A percentile compares a stretch with the other conserved stretches of the same genome.
Conservation (phyloP, 2,329 filamentous ascomycete genomes). For the Aureobasidium sp. region DNA sequence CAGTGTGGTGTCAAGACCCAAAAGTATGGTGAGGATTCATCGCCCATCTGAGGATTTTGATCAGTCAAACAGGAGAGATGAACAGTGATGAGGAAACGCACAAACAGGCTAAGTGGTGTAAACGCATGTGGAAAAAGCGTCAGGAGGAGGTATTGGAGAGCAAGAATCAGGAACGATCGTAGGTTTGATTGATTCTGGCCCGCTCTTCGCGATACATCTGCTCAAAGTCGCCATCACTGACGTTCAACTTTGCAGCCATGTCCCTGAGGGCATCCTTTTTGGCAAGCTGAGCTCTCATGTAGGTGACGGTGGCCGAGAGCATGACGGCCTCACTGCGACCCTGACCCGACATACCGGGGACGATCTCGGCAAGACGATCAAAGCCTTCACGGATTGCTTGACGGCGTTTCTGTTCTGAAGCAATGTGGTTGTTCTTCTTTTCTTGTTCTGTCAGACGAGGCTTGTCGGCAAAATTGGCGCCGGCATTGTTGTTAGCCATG, state of each 20-base stretch:
- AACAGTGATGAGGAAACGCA: not conserved
- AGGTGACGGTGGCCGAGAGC: conserved; percentile 50
- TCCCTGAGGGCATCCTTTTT: conserved; percentile 31
- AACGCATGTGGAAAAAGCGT: not conserved
- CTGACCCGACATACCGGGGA: conserved; percentile 75
- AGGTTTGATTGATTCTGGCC: conserved; percentile 11
- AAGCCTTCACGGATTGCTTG: conserved; percentile 77
- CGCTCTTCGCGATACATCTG: conserved; percentile 19
- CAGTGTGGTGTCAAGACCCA: not conserved
- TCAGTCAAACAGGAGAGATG: not conserved
- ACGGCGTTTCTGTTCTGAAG: conserved; percentile 59
- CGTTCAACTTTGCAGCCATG: conserved; percentile 26
- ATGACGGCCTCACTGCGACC: conserved; percentile 80
- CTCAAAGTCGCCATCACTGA: conserved; percentile 22
- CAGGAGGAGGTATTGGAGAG: not conserved
- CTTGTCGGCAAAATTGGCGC: conserved; percentile 40
- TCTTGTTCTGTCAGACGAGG: conserved; percentile 61
- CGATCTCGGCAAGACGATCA: conserved; percentile 70
- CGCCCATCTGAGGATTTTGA: not conserved
- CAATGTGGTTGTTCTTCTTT: conserved; percentile 69
- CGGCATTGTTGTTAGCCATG: conserved; percentile 8
- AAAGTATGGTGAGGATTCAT: not conserved
- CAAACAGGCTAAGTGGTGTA: not conserved
- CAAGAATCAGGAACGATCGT: conserved; percentile 7
- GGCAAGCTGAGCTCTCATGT: conserved; percentile 36